Evolutionary conservation across 2,329 filamentous ascomycete species (phyloP).

Genomic region (Cladosporium velox): DNA sequence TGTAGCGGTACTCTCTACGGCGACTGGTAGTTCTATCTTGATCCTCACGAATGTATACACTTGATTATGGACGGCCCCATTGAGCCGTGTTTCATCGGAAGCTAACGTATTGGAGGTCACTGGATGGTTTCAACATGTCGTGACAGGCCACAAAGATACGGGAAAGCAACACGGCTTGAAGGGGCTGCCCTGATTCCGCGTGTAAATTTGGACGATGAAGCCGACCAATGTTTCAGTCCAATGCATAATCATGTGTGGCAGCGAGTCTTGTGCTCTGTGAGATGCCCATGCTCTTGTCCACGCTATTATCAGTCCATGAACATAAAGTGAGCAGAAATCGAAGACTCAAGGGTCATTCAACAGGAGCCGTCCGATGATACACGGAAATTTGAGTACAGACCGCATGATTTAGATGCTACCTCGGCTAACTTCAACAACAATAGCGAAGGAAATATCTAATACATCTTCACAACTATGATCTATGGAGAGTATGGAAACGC

Average conservation of each 20-base stretch:
- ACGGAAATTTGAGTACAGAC: not conserved
- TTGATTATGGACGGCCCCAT: not conserved
- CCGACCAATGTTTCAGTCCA: slow-evolving; percentile 1
- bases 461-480: not conserved
- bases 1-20: not conserved
- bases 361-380: not conserved
- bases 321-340: not conserved
- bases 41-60: not conserved
- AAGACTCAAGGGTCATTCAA: not conserved
- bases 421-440: not conserved
- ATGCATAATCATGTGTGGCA: not conserved
- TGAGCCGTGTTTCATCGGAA: not conserved
- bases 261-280: not conserved
- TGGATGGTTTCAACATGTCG: not conserved
- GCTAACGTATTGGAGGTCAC: not conserved
- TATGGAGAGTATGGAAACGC: not conserved
- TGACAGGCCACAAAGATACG: not conserved
- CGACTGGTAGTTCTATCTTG: not conserved
- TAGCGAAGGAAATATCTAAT: not conserved
- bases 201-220: not conserved
- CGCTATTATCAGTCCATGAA: not conserved
- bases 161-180: not conserved
- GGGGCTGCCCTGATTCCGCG: not conserved
- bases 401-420: not conserved
- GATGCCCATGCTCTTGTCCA: not conserved